Conservation (phyloP, 495 filamentous ascomycete genomes). For the Hyaloscypha finlandica region DNA sequence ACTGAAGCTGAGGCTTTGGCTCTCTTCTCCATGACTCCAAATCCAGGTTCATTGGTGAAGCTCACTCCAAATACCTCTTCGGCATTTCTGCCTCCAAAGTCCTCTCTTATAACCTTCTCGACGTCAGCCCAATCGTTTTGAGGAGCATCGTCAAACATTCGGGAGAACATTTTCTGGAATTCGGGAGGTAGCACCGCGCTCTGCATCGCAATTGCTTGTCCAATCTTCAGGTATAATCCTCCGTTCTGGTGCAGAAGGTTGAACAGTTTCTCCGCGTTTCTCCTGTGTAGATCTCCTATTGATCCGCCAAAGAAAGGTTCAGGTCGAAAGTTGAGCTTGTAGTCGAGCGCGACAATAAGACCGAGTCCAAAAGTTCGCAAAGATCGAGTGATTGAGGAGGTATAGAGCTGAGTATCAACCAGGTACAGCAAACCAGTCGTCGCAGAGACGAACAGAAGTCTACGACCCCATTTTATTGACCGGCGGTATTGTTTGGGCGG, state of each 20-base stretch:
- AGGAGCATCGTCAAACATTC: slow-evolving; percentile 97
- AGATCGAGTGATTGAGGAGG: slow-evolving; percentile 76
- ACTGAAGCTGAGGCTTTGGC: slow-evolving; percentile 90
- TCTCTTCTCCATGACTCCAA: slow-evolving; percentile 82
- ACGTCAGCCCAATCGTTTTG: slow-evolving; percentile 92
- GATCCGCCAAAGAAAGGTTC: slow-evolving; percentile 68
- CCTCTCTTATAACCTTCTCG: slow-evolving; percentile 81
- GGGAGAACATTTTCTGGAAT: slow-evolving; percentile 91
- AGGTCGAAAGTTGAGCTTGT: slow-evolving; percentile 93
- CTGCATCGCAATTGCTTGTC: slow-evolving; percentile 98
- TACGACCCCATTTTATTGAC: slow-evolving; percentile 72
- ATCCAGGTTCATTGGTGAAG: slow-evolving; percentile 62
- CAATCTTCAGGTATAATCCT: slow-evolving; percentile 95
- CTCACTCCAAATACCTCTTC: slow-evolving; percentile 91
- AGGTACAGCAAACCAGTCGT: slow-evolving; percentile 61
- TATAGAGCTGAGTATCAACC: slow-evolving; percentile 73
- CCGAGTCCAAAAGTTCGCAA: slow-evolving; percentile 77
- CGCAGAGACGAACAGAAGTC: slow-evolving; percentile 64
- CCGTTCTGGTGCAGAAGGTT: slow-evolving; percentile 82
- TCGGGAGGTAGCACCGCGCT: slow-evolving; percentile 88
- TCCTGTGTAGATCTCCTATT: slow-evolving; percentile 71
- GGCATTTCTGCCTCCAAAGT: slow-evolving; percentile 70
- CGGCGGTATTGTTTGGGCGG: slow-evolving; percentile 66
- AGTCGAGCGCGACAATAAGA: slow-evolving; percentile 83
- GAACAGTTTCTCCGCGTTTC: slow-evolving; percentile 81